Evolutionary conservation across 2,329 filamentous ascomycete genomes (phyloP), one percentile per base, ranked within the genome.

Genomic region (Microdochium paspali): DNA sequence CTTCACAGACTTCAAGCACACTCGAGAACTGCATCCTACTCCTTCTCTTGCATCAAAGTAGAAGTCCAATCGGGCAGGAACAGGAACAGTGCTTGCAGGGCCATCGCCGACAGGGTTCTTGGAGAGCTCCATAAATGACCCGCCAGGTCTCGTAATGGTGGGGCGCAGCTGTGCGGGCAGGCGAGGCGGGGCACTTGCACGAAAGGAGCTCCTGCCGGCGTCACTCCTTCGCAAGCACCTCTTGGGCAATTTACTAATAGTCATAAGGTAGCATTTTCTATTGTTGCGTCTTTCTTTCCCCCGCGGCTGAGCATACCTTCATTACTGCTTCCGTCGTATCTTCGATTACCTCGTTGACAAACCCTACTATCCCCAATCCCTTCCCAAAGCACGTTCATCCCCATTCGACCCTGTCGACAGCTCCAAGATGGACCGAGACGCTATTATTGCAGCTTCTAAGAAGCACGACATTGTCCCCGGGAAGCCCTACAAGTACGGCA

Each of bases 401-500:
- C n/a, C n/a, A n/a, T n/a, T n/a, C n/a, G n/a, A n/a, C n/a, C n/a
- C n/a, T n/a, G 18, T 7, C 31, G 31, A 35, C 13, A 15, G 13
- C 13, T 35, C 5, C 56, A 62, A 44, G 50, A 80, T 80, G 77
- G 72, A 76, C 57, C 59, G 64, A 59, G 61, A 66, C 35, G 68
- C 72, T 54, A 77, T 84, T 55, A 67, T 82, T 56, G 74, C 70
- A 49, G 80, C 79, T 58, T 82, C 80, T 47, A 69, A 74, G 66
- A 80, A 76, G 67, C 77, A 83, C 62, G 74, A 80, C 53, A 80
- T 81, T 50, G 71, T 75, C 46, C 55, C 64, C n/a, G 74, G 74
- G 56, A 74, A 72, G 48, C 56, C 66, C 49, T 84, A 81, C 68
- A 79, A 77, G 56, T 84, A 84, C 67, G 80, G 80, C 55, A 84